Evolutionary conservation across 371 early-diverging fungal genomes (phyloP).

Genomic region (Funneliformis caledonium): DNA sequence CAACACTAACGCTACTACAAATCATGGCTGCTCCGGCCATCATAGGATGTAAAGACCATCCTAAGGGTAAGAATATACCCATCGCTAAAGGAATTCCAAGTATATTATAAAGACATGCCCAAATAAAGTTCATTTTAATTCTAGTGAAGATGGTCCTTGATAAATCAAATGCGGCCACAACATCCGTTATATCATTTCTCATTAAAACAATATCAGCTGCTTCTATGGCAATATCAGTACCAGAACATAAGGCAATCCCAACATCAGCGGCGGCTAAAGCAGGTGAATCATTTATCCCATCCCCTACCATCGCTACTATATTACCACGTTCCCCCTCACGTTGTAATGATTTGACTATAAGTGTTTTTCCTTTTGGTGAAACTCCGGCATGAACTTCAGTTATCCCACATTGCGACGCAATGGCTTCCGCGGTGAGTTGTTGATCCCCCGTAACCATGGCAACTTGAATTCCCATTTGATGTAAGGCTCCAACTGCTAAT

Average conservation of each 20-base stretch:
- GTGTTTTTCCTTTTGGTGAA: constrained; percentile 87
- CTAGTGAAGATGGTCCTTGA: constrained; percentile 81
- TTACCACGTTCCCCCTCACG: constrained; percentile 40
- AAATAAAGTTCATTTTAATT: constrained; percentile 84
- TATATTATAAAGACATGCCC: constrained; percentile 90
- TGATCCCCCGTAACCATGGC: constrained; percentile 97
- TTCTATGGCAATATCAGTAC: constrained; percentile 95
- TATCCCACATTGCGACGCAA: constrained; percentile 76
- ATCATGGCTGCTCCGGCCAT: constrained; percentile 96
- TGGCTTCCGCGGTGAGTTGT: constrained; percentile 72
- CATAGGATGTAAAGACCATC: constrained; percentile 86
- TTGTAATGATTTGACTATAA: constrained; percentile 72
- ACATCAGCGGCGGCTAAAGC: constrained; percentile 92
- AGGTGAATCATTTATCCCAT: constrained; percentile 99
- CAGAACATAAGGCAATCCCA: constrained; percentile 92
- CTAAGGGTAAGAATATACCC: constrained; percentile 89
- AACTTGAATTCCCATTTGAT: constrained; percentile 73
- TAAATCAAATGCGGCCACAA: constrained; percentile 85
- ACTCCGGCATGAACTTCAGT: constrained; percentile 88
- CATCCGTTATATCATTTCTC: constrained; percentile 83
- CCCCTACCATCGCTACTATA: constrained; percentile 96
- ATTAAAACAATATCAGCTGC: constrained; percentile 89
- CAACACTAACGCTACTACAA: constrained; percentile 90
- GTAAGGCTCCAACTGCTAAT: constrained; percentile 70
- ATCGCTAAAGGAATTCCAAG: constrained; percentile 93